A percentile compares a stretch with the other conserved stretches of the same genome.
phyloP scores from a whole-genome alignment of 768 basidiomycete species.

The Amanita thiersii region DNA sequence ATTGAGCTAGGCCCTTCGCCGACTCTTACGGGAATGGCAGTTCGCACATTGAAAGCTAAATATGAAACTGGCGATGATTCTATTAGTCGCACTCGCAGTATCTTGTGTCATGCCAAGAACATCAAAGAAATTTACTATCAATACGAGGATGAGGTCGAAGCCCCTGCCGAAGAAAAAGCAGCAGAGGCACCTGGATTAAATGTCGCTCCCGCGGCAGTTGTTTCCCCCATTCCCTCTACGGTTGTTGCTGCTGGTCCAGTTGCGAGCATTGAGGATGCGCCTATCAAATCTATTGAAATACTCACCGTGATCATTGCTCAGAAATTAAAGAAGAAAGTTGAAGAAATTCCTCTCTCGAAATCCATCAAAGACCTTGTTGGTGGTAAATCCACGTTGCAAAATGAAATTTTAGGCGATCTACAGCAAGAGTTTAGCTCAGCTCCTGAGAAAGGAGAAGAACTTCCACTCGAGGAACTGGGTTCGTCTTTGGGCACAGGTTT shows the following conservation, averaged over 20 bases:
- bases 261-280: conserved; percentile 78
- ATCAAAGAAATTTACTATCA: conserved; percentile 96
- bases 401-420: conserved; percentile 95
- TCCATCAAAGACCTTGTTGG: conserved; percentile 98
- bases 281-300: conserved; percentile 86
- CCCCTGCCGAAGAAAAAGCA: conserved; percentile 29
- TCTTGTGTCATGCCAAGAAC: conserved; percentile 93
- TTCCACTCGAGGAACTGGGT: conserved; percentile 93
- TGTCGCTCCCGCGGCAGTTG: conserved; percentile 30
- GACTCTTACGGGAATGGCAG: conserved; percentile 92
- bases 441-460: conserved; percentile 97
- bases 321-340: conserved; percentile 93
- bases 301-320: conserved; percentile 87
- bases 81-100: conserved; percentile 63
- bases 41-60: conserved; percentile 84
- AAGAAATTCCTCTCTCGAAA: conserved; percentile 85
- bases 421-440: conserved; percentile 92
- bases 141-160: conserved; percentile 79
- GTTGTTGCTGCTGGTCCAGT: conserved; percentile 54
- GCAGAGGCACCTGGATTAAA: conserved; percentile 25
- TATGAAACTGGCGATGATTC: conserved; percentile 90
- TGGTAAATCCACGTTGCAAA: conserved; percentile 97
- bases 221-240: conserved; percentile 32
- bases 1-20: conserved; percentile 97
- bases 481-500: conserved; percentile 76